Conservation (phyloP, 129 eudicot genomes). For the Scalesia atractyloides region DNA sequence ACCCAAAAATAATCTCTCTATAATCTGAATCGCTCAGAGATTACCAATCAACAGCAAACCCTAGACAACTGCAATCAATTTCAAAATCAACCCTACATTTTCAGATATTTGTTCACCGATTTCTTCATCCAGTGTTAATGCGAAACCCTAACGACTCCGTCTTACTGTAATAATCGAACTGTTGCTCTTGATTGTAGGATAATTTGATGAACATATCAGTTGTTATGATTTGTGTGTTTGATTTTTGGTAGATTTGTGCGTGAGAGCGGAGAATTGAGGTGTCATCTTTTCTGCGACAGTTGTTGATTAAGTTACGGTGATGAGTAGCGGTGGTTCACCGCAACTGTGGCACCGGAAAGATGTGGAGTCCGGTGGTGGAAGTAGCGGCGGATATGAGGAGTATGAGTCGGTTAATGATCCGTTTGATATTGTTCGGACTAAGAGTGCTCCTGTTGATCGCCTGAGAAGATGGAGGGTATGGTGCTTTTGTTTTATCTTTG, state of each 20-base stretch:
- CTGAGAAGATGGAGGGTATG: conserved; percentile 83
- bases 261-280: conserved; percentile 31
- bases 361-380: conserved; percentile 46
- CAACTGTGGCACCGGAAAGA: conserved; percentile 54
- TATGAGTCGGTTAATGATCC: conserved; percentile 43
- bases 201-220: not conserved
- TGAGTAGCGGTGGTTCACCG: conserved; percentile 55
- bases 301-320: conserved; percentile 12
- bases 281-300: conserved; percentile 90
- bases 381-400: conserved; percentile 36
- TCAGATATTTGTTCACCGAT: not conserved
- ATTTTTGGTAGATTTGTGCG: not conserved
- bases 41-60: no score
- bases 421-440: conserved; percentile 71
- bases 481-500: not conserved
- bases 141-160: conserved; percentile 24
- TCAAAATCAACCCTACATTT: no score
- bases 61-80: no score
- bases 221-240: not conserved
- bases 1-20: no score
- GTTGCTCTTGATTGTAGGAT: not conserved
- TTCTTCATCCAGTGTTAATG: conserved; percentile 7
- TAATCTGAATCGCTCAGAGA: no score
- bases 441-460: conserved; percentile 73
- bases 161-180: not conserved